Conservation (phyloP, 495 filamentous ascomycete genomes). For the Tuber borchii region DNA sequence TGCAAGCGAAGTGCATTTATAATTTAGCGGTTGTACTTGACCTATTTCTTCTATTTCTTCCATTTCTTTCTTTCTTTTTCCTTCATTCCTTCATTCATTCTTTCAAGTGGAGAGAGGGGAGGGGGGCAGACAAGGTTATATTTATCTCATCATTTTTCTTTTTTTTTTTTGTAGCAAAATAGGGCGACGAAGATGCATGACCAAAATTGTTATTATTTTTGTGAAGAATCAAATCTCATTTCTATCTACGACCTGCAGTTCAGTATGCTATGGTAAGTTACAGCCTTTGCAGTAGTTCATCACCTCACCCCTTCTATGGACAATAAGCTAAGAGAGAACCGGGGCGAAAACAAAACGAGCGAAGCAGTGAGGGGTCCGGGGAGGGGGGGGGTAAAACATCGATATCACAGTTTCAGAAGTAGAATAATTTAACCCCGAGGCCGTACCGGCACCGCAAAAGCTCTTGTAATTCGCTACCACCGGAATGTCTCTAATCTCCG, state of each 20-base stretch:
- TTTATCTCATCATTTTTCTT: constrained; percentile 1
- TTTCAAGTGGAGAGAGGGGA: background rate
- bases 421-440: background rate
- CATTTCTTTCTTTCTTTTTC: background rate
- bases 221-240: background rate
- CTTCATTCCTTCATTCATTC: background rate
- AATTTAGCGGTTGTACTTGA: background rate
- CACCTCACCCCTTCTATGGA: background rate
- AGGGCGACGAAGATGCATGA: background rate
- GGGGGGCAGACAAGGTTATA: background rate
- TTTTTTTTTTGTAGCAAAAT: background rate
- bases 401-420: background rate
- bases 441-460: background rate
- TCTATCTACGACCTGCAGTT: background rate
- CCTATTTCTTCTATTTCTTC: background rate
- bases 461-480: too few relatives aligned
- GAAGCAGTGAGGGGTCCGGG: background rate
- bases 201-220: background rate
- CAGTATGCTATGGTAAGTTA: background rate
- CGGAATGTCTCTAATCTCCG: too few relatives aligned
- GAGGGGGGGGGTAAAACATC: background rate
- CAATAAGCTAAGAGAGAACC: background rate
- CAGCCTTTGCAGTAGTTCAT: too few relatives aligned
- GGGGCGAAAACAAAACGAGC: background rate
- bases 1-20: background rate